Evolutionary conservation across 345 rosid genomes (phyloP).

Genomic region (Stellera chamaejasme): DNA sequence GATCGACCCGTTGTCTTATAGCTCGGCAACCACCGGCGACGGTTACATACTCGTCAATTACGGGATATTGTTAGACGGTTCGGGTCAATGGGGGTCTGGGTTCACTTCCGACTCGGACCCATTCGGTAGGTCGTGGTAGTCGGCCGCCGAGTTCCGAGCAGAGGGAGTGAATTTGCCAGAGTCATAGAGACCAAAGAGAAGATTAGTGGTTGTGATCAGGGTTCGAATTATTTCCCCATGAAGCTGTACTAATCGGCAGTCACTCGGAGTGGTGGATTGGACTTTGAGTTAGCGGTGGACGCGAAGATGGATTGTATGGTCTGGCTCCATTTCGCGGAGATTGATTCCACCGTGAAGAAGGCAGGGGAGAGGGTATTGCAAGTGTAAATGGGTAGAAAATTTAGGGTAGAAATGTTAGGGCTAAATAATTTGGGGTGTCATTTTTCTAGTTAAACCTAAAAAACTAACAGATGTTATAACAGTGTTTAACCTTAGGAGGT

Average conservation of each 20-base stretch:
- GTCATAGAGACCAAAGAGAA: slow-evolving; percentile 35
- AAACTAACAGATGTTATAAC: no score
- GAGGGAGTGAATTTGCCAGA: slow-evolving; percentile 17
- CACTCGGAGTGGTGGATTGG: slow-evolving; percentile 37
- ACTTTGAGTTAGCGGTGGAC: slow-evolving; percentile 64
- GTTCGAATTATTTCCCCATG: slow-evolving; percentile 88
- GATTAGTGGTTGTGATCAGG: slow-evolving; percentile 39
- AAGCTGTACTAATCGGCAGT: slow-evolving; percentile 83
- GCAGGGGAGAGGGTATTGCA: slow-evolving; percentile 72
- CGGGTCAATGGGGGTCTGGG: slow-evolving; percentile 86
- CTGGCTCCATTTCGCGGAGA: slow-evolving; percentile 97
- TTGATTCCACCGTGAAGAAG: slow-evolving; percentile 58
- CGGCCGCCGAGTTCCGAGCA: slow-evolving; percentile 40
- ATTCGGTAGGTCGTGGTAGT: slow-evolving; percentile 91
- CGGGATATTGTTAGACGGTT: slow-evolving; percentile 70
- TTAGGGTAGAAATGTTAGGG: no score
- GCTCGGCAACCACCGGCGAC: slow-evolving; percentile 36
- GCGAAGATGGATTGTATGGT: slow-evolving; percentile 86
- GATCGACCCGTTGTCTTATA: slow-evolving; percentile 66
- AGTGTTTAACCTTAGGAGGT: no score
- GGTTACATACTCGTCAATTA: slow-evolving; percentile 61
- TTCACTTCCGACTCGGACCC: slow-evolving; percentile 69
- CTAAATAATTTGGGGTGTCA: no score
- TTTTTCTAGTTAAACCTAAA: no score
- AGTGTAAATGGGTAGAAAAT: no score